Conservation (phyloP, 371 early-diverging fungal species). For the Lichtheimia ramosa region DNA sequence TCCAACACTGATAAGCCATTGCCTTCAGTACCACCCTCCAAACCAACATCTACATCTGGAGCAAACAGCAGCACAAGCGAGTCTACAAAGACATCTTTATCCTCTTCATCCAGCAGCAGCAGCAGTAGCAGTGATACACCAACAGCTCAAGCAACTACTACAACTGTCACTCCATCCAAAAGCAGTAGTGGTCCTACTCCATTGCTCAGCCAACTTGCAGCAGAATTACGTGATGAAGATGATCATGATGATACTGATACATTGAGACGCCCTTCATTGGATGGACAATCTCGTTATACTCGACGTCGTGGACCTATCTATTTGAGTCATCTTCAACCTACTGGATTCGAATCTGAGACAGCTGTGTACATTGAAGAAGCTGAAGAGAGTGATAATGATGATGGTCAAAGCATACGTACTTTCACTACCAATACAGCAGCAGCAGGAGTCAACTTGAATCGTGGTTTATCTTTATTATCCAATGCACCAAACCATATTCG, state of each 20-base stretch:
- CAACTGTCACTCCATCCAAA: background rate
- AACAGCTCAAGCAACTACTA: background rate
- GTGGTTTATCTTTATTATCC: slow-evolving; percentile 7
- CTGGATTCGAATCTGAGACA: slow-evolving; percentile 4
- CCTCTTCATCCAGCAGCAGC: background rate
- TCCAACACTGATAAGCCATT: background rate
- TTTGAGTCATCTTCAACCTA: slow-evolving; percentile 21
- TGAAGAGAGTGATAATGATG: slow-evolving; percentile 14
- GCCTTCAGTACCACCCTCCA: background rate
- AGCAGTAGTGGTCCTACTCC: background rate
- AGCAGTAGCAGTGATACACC: background rate
- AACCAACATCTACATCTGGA: too few relatives aligned
- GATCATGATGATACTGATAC: background rate
- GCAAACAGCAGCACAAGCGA: too few relatives aligned
- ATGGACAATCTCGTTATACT: background rate
- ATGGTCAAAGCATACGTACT: slow-evolving; percentile 6
- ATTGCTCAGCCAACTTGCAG: slow-evolving; percentile 33
- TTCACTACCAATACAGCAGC: background rate
- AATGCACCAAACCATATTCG: slow-evolving; percentile 6
- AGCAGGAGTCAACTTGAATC: slow-evolving; percentile 1
- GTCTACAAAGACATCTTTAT: too few relatives aligned
- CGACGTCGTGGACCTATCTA: slow-evolving; percentile 21
- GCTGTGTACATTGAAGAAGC: slow-evolving; percentile 17
- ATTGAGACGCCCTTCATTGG: background rate
- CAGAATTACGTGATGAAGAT: slow-evolving; percentile 29